phyloP scores from a whole-genome alignment of 306 rosid species.

The Quercus mongolica region DNA sequence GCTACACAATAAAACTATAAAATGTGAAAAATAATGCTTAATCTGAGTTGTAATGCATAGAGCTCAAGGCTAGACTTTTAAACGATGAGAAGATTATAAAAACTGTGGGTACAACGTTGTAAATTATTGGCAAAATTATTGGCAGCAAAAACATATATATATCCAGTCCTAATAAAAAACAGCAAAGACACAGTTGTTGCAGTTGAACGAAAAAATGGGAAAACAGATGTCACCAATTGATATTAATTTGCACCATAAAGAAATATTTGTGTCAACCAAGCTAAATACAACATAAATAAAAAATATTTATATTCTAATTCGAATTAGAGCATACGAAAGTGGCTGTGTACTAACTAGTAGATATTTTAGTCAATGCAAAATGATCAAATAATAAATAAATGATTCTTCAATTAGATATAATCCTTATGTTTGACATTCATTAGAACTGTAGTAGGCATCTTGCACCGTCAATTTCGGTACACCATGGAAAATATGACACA shows the following conservation, averaged over 20 bases:
- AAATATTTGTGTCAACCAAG: not conserved
- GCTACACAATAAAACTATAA: not conserved
- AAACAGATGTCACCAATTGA: not conserved
- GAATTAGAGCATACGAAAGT: not conserved
- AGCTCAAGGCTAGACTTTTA: not conserved
- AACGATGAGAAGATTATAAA: not conserved
- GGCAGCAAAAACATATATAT: not conserved
- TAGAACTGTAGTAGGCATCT: not conserved
- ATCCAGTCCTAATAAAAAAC: not conserved
- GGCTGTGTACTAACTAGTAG: not conserved
- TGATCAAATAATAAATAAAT: not conserved
- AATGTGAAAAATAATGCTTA: not conserved
- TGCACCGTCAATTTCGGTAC: not conserved
- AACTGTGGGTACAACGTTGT: not conserved
- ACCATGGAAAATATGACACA: not conserved
- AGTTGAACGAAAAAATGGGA: not conserved
- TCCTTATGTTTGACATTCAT: not conserved
- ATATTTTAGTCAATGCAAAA: not conserved
- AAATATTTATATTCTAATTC: not conserved
- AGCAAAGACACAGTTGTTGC: not conserved
- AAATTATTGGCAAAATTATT: not conserved
- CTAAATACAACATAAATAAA: not conserved
- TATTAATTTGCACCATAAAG: not conserved
- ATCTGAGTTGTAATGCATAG: too few species aligned
- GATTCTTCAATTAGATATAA: not conserved